Evolutionary conservation across 768 basidiomycete species (phyloP), one percentile per base, ranked within the genome.

Genomic region (Pleurotus pulmonarius): DNA sequence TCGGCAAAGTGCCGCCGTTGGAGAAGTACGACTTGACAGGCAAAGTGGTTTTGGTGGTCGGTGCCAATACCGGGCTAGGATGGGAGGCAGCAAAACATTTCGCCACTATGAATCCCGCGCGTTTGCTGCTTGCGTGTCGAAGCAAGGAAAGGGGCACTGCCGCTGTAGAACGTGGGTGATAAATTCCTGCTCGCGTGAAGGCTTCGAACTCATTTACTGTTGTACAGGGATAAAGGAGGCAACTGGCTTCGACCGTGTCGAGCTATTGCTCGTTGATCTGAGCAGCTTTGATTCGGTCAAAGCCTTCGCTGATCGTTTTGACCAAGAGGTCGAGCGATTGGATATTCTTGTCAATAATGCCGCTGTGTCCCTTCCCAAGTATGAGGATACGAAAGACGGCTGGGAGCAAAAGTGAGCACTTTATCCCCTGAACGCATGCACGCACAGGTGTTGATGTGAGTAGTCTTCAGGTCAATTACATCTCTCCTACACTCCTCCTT

Each of bases 41-140:
- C 5, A 80, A 78, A 61, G 79, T 77, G 5, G 70, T 83, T n/a
- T 52, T 83, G 18, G 73, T 85, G 20, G 70, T 74, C 24, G 75
- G 73, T 5, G 79, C 82, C 2, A 85, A 85, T 59, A 70, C 70
- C 20, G 84, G 81, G 2, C 55, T 82, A 3, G 81, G 81, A 1
- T 72, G 78, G 40, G 78, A 81, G 59, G 72, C 77, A 1, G 66
- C 73, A 5, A 77, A 73, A 55, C 75, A 80, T 54, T 75, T 81
- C 39, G 78, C 77, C 0, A 44, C 58, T 1, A 77, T 80, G 79
- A 72, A 72, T 45, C 69, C 78, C n/a, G 70, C 51, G 1, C 67
- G 65, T 47, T 62, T 79, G 3, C 69, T 80, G 20, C 26, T 80
- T 9, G 75, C 66, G 3, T 79, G 75, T 56, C 63, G 77, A 13